Percentiles rank a stretch among this genome's conserved stretches.
phyloP scores from a whole-genome alignment of 2,329 filamentous ascomycete genomes.

The Cyclaneusma minus region DNA sequence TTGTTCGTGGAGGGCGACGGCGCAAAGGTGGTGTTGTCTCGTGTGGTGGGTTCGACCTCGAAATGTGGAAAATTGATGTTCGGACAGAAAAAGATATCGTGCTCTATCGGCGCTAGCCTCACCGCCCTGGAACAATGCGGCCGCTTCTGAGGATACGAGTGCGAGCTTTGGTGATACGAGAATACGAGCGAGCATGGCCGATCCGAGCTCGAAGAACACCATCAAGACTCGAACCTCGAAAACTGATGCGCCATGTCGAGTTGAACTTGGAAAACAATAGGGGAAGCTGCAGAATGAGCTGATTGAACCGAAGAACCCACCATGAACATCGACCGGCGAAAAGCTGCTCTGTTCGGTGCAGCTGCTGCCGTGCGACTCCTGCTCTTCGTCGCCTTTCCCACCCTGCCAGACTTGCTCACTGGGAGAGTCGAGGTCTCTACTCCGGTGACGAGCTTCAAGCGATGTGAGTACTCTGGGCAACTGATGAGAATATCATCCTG shows the following conservation, averaged over 20 bases:
- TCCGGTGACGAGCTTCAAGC: constrained; percentile 94
- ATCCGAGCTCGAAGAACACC: constrained; percentile 2
- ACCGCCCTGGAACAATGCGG: no score
- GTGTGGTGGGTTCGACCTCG: no score
- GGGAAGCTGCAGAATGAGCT: constrained; percentile 1
- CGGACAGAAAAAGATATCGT: no score
- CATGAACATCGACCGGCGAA: constrained; percentile 41
- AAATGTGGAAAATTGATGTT: no score
- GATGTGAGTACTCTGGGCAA: constrained; percentile 42
- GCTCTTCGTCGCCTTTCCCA: constrained; percentile 68
- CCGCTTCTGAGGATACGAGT: no score
- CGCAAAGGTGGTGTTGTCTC: no score
- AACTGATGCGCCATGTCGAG: background rate
- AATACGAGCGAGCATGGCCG: no score
- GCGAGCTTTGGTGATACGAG: no score
- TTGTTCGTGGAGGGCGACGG: no score
- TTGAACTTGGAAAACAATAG: constrained; percentile 2
- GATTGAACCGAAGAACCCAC: constrained; percentile 1
- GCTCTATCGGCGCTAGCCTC: no score
- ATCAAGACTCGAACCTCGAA: constrained; percentile 1
- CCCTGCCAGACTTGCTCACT: constrained; percentile 70
- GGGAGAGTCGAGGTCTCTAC: constrained; percentile 93
- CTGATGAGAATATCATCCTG: no score
- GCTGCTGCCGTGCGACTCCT: constrained; percentile 67
- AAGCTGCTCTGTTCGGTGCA: constrained; percentile 53